Evolutionary conservation across 768 basidiomycete species (phyloP), one percentile per base, ranked within the genome.

Genomic region (Boletus rex-veris): DNA sequence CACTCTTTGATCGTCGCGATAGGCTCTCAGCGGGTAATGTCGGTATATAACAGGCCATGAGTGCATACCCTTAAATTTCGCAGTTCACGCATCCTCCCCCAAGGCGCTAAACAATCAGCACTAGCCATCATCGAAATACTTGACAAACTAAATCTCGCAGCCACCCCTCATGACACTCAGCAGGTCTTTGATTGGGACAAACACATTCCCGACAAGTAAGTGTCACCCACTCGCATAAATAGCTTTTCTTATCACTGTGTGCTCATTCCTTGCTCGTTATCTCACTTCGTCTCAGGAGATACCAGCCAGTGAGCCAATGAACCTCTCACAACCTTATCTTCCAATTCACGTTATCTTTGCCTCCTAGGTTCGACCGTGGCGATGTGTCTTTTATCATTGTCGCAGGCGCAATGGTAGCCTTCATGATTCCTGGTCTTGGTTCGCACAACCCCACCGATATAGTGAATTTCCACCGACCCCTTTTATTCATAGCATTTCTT

Each of bases 391-490:
- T 88, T 67, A 84, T 90, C 58, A 80, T 83, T 16, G 64, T 87
- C 7, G 76, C 83, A 24, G 85, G 85, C 28, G 80, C 81, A 16
- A 81, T 90, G 74, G 88, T 90, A 11, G 76, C 80, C 48, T 83
- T 88, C 72, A 90, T 89, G 87, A 76, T 90, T 36, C 87, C 86
- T 43, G 86, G 86, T 11, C 79, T 88, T 33, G 84, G 87, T 84
- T 58, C 57, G 72, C 19, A 36, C 38, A 18, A 10, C 47, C 49
- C 45, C 30, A 45, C 46, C n/a, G 58, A 54, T 39, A n/a, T 2
- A 26, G 18, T 9, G 7, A 35, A 46, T 46, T 37, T 43, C 36
- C 21, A 19, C 24, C 52, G 49, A 48, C 24, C 30, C 19, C 15
- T 26, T 35, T 43, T 36, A 18, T 53, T 57, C 50, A 14, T 59